Evolutionary conservation across 495 filamentous ascomycete genomes (phyloP), one percentile per base, ranked within the genome.

Genomic region (Neurospora sp.): DNA sequence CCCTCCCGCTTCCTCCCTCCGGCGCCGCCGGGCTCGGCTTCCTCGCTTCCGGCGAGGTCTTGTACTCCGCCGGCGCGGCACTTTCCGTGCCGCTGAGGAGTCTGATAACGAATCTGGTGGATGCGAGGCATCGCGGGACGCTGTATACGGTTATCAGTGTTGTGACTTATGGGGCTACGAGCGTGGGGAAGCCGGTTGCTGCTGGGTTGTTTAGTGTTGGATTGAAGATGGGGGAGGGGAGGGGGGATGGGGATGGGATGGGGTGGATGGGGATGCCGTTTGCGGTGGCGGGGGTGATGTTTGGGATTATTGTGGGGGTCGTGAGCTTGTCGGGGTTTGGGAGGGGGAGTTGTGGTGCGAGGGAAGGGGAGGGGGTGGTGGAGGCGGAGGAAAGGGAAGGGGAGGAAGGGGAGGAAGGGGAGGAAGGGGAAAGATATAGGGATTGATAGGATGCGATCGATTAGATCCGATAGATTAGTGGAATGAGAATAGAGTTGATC

Each of bases 131-230:
- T 70, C 82, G 88, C 0, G 88, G 86, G 14, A 80, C 84, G 4
- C 73, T 89, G 8, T 90, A 87, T 72, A 86, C 85, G 8, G 80
- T 85, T n/a, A 86, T 90, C 71, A 83, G 85, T 38, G 82, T 90
- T 8, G 74, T 88, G 5, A 84, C 87, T 72, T 83, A 84, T 2
- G 70, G 86, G 14, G 86, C 86, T 6, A 81, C 80, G 65, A 81
- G 88, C 18, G 75, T 84, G 31, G 86, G 86, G 12, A 84, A 83
- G 37, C 77, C 88, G 3, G 74, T 85, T 1, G 80, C 86, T 68
- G 88, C 87, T 0, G 76, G 75, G 4, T 80, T 86, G 27, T 89
- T 89, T 74, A 5, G 48, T 27, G 22, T 16, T 3, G 48, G 48
- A 0, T 5, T 59, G 10, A 53, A 7, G 2, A 6, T 59, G 22